Conservation (phyloP, 768 basidiomycete genomes). For the Mycena epipterygia region DNA sequence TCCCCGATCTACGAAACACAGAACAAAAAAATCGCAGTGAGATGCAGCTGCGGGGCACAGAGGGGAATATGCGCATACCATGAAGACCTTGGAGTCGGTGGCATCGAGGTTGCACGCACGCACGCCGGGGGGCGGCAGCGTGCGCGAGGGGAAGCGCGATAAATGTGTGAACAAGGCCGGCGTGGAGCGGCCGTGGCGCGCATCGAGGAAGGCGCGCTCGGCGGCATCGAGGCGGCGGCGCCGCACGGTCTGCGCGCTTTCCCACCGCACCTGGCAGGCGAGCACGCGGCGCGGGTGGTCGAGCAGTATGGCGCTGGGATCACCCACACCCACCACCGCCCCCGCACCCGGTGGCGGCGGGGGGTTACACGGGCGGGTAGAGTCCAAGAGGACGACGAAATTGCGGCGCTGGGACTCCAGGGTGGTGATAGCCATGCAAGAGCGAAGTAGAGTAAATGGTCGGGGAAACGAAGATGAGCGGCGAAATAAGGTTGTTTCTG, state of each 20-base stretch:
- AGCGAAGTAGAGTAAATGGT: neutral
- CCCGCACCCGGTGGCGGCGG: conserved; percentile 6
- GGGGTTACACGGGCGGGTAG: neutral
- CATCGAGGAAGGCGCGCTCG: conserved; percentile 13
- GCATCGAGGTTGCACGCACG: conserved; percentile 12
- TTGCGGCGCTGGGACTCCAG: conserved; percentile 28
- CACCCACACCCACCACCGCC: no score
- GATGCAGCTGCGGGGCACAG: no score
- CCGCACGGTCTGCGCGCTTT: neutral
- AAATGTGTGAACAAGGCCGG: neutral
- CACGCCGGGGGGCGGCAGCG: conserved; percentile 5
- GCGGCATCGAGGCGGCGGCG: conserved; percentile 4
- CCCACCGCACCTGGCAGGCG: neutral
- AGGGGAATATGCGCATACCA: neutral
- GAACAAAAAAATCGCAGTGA: neutral
- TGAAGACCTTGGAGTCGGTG: neutral
- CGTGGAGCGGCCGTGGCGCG: neutral
- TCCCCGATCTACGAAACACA: conserved; percentile 13
- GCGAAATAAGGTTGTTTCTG: neutral
- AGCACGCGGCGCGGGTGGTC: neutral
- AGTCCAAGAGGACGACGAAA: conserved; percentile 12
- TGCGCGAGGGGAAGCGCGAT: conserved; percentile 22
- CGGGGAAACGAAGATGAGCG: neutral
- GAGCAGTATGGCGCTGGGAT: no score
- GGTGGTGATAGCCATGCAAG: conserved; percentile 15